Evolutionary conservation across 495 filamentous ascomycete genomes (phyloP), one percentile per base, ranked within the genome.

Genomic region (Penicillium antarcticum): DNA sequence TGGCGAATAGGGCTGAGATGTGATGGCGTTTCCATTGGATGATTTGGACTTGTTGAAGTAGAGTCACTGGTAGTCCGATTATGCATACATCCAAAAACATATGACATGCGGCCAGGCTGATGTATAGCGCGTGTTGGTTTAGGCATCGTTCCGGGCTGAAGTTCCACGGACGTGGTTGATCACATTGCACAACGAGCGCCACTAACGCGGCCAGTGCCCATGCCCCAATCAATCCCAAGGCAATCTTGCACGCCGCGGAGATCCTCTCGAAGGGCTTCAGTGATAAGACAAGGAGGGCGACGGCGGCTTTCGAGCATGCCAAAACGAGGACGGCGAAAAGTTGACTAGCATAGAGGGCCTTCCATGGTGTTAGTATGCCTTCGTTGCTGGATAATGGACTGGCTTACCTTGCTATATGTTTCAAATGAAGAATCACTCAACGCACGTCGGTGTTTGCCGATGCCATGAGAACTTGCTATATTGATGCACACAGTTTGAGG

Each of bases 311-410:
- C 8, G 55, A 58, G 7, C 33, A 58, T 10, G 44, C 45, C 4
- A 58, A n/a, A 11, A 58, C 51, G 11, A 54, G 11, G 14, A 58
- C 21, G 18, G 55, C 40, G 7, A 58, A 41, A 2, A 58, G 50
- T 31, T 54, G 39, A 18, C 37, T 37, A n/a, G 32, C 26, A 47
- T 24, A 40, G 10, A 52, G 9, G 1, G 18, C 34, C 48, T 52
- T 52, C 26, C 12, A 26, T 16, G 9, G 2, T 46, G 33, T 46
- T 46, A 46, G 19, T 2, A 11, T 7, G 1, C 8, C 23, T 17
- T 13, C 13, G 1, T 29, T 10, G 7, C 8, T 6, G 8, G 12
- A 3, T 2, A 14, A 18, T 6, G n/a, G 9, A 18, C 0, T n/a
- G 11, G 21, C 34, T 18, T 4, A 52, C 41, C 33, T 44, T 52